Base-by-base conservation (phyloP, 2,329 filamentous ascomycete genomes). In the Sordariomycetes sp. region DNA sequence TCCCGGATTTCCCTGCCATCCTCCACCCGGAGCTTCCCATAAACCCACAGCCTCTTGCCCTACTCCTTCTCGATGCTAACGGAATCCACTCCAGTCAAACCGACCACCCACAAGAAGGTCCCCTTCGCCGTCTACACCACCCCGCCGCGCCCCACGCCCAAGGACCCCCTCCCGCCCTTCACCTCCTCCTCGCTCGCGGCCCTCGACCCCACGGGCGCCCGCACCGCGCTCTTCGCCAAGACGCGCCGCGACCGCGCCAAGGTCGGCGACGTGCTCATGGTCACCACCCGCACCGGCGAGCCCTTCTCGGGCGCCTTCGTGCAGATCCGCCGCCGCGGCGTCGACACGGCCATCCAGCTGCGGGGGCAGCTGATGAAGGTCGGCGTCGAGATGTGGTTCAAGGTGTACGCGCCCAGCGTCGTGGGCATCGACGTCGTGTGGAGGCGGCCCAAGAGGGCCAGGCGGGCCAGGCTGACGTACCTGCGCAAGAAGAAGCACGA, bases 351-450 rank as follows among this genome's bases (percentile, higher is more conserved):
- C 4, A 87, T 99, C 58, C 76, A 96, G 60, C 79, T 99, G 60
- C 83, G 94, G 59, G 93, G 93, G 66, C 86, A 95, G 69, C 76
- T 99, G 65, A 92, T 90, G 64, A 83, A 89, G 65, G 83, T 95
- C 7, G 89, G 90, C 61, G 90, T 96, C 60, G 94, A 99, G 81
- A 94, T 96, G 90, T 96, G 90, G 86, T 91, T 89, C 74, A 99
- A 99, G 79, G 79, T 97, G 60, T 97, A 94, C 78, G 89, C 85
- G 68, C 93, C 93, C 61, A 88, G 89, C 68, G 87, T 97, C 35
- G 85, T 88, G 69, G 90, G 89, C 62, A 90, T 99, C 67, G 93
- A 99, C 75, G 87, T 99, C 65, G 89, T 97, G 72, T 90, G 96
- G 82, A 80, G 93, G 66, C 81, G 84, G 62, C 80, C 83, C 68